Percentiles rank a stretch among this genome's conserved stretches.
Conservation (phyloP, 768 basidiomycete species). For the Mycena belliarum region DNA sequence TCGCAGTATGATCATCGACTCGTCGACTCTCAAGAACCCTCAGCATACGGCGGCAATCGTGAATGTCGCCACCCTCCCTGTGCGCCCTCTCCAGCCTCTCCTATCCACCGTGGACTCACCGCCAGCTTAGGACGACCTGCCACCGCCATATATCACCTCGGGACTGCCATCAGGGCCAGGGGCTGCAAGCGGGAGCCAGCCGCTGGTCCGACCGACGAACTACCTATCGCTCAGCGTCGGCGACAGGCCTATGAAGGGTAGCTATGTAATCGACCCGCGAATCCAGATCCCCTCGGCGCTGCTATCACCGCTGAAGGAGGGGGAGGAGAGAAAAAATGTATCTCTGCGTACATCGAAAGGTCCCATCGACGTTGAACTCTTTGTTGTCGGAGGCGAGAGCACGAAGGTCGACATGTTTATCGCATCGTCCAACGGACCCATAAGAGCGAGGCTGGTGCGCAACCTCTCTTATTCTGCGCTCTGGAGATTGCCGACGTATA, state of each 20-base stretch:
- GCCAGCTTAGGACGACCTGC: not conserved
- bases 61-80: too few relatives aligned
- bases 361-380: conserved; percentile 40
- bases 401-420: conserved; percentile 18
- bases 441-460: conserved; percentile 18
- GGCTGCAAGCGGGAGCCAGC: conserved; percentile 15
- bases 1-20: too few relatives aligned
- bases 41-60: too few relatives aligned
- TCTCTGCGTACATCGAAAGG: conserved; percentile 34
- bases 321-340: conserved; percentile 42
- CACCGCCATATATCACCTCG: not conserved
- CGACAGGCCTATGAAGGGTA: conserved; percentile 33
- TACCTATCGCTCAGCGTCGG: conserved; percentile 30
- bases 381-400: conserved; percentile 27
- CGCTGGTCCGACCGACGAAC: conserved; percentile 38
- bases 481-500: too few relatives aligned
- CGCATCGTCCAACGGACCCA: conserved; percentile 29
- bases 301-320: conserved; percentile 41
- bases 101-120: too few relatives aligned
- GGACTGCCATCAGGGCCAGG: not conserved
- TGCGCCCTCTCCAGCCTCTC: too few relatives aligned
- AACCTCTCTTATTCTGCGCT: not conserved
- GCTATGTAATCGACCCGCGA: conserved; percentile 45
- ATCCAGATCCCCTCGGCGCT: conserved; percentile 39
- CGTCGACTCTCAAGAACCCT: too few relatives aligned